Percentiles rank a stretch among this genome's conserved stretches.
Conservation (phyloP, 306 rosid species). For the Cajanus cajan region DNA sequence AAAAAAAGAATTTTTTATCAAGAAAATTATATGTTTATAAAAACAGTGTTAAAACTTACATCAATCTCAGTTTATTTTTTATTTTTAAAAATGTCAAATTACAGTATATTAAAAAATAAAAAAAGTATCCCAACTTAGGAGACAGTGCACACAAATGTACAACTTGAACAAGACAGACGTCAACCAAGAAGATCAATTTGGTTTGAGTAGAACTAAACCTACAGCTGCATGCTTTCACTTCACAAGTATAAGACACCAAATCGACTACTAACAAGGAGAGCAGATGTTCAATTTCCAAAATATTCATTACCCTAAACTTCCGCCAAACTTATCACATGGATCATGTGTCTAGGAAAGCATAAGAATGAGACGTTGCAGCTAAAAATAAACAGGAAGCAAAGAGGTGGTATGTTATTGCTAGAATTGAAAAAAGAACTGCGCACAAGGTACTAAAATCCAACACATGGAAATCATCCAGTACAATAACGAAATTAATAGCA, state of each 20-base stretch:
- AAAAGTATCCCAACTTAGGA: too few species aligned
- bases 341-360: background rate
- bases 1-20: too few species aligned
- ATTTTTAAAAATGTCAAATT: too few species aligned
- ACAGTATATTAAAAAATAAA: too few species aligned
- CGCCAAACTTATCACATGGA: background rate
- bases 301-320: background rate
- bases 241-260: background rate
- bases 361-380: background rate
- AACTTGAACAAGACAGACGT: background rate
- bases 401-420: background rate
- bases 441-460: conserved; percentile 1
- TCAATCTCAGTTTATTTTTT: too few species aligned
- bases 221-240: background rate
- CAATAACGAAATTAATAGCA: conserved; percentile 11
- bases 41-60: too few species aligned
- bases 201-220: background rate
- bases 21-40: too few species aligned
- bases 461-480: background rate
- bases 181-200: background rate
- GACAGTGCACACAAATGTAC: background rate
- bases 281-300: background rate
- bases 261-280: background rate
- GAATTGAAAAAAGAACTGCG: background rate
- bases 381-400: background rate